phyloP scores from a whole-genome alignment of 2,329 filamentous ascomycete genomes.

The Eutypa lata region DNA sequence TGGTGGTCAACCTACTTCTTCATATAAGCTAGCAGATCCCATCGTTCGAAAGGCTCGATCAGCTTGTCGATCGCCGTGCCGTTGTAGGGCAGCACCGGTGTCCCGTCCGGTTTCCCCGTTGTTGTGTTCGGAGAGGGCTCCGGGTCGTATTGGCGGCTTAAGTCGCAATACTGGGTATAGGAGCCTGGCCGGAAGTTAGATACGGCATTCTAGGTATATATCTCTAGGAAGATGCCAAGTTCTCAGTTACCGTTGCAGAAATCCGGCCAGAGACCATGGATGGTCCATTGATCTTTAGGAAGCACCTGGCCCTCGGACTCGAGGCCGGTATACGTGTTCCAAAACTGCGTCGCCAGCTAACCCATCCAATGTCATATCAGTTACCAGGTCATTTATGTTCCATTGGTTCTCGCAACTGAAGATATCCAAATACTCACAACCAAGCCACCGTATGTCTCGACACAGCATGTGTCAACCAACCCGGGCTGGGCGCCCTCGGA shows the following conservation, averaged over 20 bases:
- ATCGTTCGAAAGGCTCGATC: slow-evolving; percentile 54
- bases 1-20: slow-evolving; percentile 42
- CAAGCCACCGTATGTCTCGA: slow-evolving; percentile 63
- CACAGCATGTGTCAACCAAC: slow-evolving; percentile 59
- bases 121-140: slow-evolving; percentile 61
- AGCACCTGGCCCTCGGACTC: slow-evolving; percentile 56
- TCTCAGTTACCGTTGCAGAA: slow-evolving; percentile 40
- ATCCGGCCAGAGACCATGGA: slow-evolving; percentile 60
- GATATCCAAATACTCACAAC: slow-evolving; percentile 32
- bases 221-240: neutral
- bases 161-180: slow-evolving; percentile 66
- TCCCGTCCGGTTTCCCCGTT: slow-evolving; percentile 49
- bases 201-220: too few species aligned
- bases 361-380: too few species aligned
- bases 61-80: slow-evolving; percentile 58
- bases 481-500: slow-evolving; percentile 39
- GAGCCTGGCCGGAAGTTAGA: slow-evolving; percentile 51
- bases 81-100: slow-evolving; percentile 53
- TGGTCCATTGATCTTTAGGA: slow-evolving; percentile 53
- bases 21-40: slow-evolving; percentile 63
- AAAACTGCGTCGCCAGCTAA: slow-evolving; percentile 59
- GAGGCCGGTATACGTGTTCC: slow-evolving; percentile 61
- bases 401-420: too few species aligned
- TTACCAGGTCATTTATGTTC: too few species aligned
- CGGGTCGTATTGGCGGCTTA: slow-evolving; percentile 62